These are phyloP conservation scores for Xerocomellus dryophilus DNA, from an alignment of 768 basidiomycete genomes.

Conservation along the genomic window DNA sequence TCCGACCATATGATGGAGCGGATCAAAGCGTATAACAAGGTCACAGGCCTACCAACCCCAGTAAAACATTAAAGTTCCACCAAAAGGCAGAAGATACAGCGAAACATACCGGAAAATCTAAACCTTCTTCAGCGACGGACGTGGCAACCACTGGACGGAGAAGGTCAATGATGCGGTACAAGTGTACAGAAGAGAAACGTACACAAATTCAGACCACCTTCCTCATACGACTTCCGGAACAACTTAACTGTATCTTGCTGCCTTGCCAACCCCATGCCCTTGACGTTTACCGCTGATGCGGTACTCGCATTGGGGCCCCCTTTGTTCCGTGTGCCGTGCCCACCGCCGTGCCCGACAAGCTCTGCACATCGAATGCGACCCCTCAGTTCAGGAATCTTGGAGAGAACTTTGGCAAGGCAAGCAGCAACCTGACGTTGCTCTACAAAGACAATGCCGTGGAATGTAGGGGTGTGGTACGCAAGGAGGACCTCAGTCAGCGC, in stretches of 20 bases:
- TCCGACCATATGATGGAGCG: slow-evolving; percentile 76
- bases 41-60: slow-evolving; percentile 68
- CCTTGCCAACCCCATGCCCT: slow-evolving; percentile 49
- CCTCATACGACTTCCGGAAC: slow-evolving; percentile 67
- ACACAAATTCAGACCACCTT: slow-evolving; percentile 66
- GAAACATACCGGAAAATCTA: slow-evolving; percentile 74
- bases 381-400: slow-evolving; percentile 54
- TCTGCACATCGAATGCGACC: slow-evolving; percentile 58
- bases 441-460: slow-evolving; percentile 86
- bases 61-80: slow-evolving; percentile 2
- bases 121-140: slow-evolving; percentile 87
- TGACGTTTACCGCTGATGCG: slow-evolving; percentile 36
- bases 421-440: slow-evolving; percentile 79
- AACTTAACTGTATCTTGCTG: slow-evolving; percentile 59
- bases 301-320: slow-evolving; percentile 14
- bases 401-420: slow-evolving; percentile 63
- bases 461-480: slow-evolving; percentile 48
- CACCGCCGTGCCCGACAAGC: slow-evolving; percentile 68
- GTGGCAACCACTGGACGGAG: slow-evolving; percentile 65
- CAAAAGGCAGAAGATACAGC: neutral
- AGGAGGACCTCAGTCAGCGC: slow-evolving; percentile 60
- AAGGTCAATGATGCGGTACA: neutral
- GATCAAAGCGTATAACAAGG: slow-evolving; percentile 82
- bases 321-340: slow-evolving; percentile 25
- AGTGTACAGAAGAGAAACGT: slow-evolving; percentile 27